A percentile compares a stretch with the other conserved stretches of the same genome.
phyloP scores from a whole-genome alignment of 371 early-diverging fungal species.

The Apophysomyces trapeziformis region DNA sequence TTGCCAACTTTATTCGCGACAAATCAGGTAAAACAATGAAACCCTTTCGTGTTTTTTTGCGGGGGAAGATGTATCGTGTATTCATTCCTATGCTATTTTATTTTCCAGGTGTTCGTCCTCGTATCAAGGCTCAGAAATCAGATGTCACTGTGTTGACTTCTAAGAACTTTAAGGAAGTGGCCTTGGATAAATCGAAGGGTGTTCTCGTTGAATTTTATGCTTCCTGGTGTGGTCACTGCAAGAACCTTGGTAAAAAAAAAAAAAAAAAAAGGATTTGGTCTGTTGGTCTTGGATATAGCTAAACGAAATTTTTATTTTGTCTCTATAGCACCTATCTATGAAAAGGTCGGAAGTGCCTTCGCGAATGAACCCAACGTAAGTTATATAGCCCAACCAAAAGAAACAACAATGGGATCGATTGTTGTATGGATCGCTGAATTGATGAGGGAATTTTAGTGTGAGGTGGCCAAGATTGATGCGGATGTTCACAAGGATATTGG shows the following conservation, averaged over 20 bases:
- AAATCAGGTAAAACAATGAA: conserved; percentile 65
- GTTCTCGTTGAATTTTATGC: conserved; percentile 87
- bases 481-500: conserved; percentile 60
- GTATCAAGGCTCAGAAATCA: conserved; percentile 65
- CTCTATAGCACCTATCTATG: conserved; percentile 62
- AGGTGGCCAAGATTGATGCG: conserved; percentile 94
- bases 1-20: conserved; percentile 74
- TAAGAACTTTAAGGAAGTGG: conserved; percentile 70
- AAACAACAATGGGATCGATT: too few relatives aligned
- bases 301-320: background rate
- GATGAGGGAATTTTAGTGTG: conserved; percentile 37
- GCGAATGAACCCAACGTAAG: conserved; percentile 48
- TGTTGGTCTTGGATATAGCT: background rate
- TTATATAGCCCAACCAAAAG: background rate
- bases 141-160: conserved; percentile 66
- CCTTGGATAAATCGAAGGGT: conserved; percentile 63
- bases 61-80: too few relatives aligned
- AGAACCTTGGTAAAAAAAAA: conserved; percentile 57
- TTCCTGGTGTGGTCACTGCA: conserved; percentile 89
- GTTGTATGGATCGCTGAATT: background rate
- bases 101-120: conserved; percentile 48
- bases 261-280: background rate
- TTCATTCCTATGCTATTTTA: too few relatives aligned
- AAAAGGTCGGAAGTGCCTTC: conserved; percentile 63
- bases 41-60: background rate